Evolutionary conservation across 768 basidiomycete genomes (phyloP).

Genomic region (Trametes maxima): DNA sequence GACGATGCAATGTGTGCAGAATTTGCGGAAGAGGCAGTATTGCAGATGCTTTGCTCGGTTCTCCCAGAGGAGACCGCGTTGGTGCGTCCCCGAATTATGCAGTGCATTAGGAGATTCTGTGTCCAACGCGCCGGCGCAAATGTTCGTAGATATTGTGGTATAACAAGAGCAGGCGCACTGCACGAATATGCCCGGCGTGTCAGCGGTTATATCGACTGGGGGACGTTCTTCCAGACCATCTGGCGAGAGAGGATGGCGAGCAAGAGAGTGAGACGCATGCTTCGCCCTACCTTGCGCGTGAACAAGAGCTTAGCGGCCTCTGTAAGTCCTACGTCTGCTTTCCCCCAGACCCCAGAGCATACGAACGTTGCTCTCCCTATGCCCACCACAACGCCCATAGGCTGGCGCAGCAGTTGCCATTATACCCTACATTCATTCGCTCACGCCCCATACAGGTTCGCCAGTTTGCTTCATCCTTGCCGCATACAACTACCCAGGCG

Average conservation of each 20-base stretch:
- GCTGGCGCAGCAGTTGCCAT: neutral
- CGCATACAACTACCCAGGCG: slow-evolving; percentile 61
- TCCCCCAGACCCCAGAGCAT: neutral
- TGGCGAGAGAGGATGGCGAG: slow-evolving; percentile 19
- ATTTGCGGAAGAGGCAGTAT: slow-evolving; percentile 74
- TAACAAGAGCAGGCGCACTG: slow-evolving; percentile 73
- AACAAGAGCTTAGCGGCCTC: slow-evolving; percentile 76
- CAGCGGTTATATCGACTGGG: slow-evolving; percentile 71
- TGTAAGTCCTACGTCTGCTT: slow-evolving; percentile 48
- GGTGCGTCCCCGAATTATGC: slow-evolving; percentile 43
- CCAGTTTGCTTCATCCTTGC: slow-evolving; percentile 77
- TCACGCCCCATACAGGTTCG: slow-evolving; percentile 53
- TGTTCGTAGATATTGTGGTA: slow-evolving; percentile 72
- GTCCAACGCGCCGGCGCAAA: neutral
- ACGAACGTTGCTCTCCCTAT: neutral
- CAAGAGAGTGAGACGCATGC: slow-evolving; percentile 20
- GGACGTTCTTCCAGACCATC: slow-evolving; percentile 56
- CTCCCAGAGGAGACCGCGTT: slow-evolving; percentile 73
- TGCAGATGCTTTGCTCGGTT: slow-evolving; percentile 70
- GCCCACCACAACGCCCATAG: neutral
- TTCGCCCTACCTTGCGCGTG: slow-evolving; percentile 50
- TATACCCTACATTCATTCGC: neutral
- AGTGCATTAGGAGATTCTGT: neutral
- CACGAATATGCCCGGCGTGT: slow-evolving; percentile 80
- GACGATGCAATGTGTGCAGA: slow-evolving; percentile 73